Evolutionary conservation across 495 filamentous ascomycete species (phyloP).

Genomic region (Neurospora sp.): DNA sequence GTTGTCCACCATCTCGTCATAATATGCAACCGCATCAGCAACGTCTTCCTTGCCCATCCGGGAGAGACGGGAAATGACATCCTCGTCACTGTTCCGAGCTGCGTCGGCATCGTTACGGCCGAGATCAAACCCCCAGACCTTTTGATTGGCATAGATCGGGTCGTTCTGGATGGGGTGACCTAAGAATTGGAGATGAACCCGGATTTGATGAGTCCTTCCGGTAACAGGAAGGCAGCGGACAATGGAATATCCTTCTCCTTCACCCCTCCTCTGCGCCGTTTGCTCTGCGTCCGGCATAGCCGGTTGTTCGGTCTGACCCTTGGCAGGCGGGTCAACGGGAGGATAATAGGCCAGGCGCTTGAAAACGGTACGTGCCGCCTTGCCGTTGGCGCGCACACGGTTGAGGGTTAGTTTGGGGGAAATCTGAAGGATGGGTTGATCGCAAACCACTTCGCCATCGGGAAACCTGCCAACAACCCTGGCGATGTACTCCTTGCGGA

Average conservation of each 20-base stretch:
- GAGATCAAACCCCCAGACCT: constrained; percentile 75
- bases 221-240: constrained; percentile 90
- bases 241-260: constrained; percentile 72
- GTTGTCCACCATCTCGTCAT: constrained; percentile 78
- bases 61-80: constrained; percentile 72
- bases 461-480: constrained; percentile 87
- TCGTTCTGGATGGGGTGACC: constrained; percentile 95
- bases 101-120: constrained; percentile 58
- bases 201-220: constrained; percentile 87
- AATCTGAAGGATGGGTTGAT: constrained; percentile 86
- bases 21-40: constrained; percentile 83
- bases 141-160: constrained; percentile 90
- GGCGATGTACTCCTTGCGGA: constrained; percentile 91
- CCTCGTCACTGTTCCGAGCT: constrained; percentile 63
- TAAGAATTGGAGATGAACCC: constrained; percentile 89
- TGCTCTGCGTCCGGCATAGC: constrained; percentile 11
- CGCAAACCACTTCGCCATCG: constrained; percentile 70
- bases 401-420: constrained; percentile 94
- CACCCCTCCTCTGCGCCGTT: constrained; percentile 11
- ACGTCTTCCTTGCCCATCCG: constrained; percentile 92
- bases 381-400: constrained; percentile 83
- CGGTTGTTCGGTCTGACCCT: constrained; percentile 1
- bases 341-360: constrained; percentile 82
- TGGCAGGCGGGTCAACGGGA: constrained; percentile 19
- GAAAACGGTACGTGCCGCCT: constrained; percentile 82